These are phyloP conservation scores for Ichthyophthirius multifiliis DNA, from an alignment of 169 alveolate species.

Conservation along the genomic window DNA sequence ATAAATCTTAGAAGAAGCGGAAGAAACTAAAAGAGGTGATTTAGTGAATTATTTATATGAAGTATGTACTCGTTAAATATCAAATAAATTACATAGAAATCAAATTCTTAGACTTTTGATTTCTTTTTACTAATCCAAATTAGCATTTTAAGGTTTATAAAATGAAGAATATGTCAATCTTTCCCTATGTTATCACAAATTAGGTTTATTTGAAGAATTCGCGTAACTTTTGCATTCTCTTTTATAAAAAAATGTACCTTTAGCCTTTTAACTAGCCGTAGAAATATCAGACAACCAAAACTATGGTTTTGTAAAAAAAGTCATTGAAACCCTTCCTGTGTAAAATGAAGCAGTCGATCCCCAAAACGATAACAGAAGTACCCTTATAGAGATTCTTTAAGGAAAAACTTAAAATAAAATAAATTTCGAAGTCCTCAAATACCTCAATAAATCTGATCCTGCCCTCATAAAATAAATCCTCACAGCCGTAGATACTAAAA, in stretches of 20 bases:
- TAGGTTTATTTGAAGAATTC: conserved; percentile 85
- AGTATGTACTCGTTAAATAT: conserved; percentile 54
- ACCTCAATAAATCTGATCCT: conserved; percentile 53
- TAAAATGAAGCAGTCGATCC: conserved; percentile 8
- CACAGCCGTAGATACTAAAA: conserved; percentile 43
- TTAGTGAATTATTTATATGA: conserved; percentile 66
- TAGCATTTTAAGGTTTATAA: conserved; percentile 14
- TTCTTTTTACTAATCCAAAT: conserved; percentile 57
- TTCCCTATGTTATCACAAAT: conserved; percentile 83
- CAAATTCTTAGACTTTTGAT: conserved; percentile 62
- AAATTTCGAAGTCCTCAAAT: conserved; percentile 41
- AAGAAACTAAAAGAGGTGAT: conserved; percentile 43
- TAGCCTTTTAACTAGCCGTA: conserved; percentile 90
- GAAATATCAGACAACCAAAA: conserved; percentile 93
- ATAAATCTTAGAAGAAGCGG: conserved; percentile 70
- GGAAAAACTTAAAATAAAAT: conserved; percentile 25
- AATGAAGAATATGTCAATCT: conserved; percentile 68
- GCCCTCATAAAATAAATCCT: conserved; percentile 39
- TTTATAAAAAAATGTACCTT: conserved; percentile 48
- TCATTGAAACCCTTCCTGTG: conserved; percentile 28
- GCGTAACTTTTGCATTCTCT: conserved; percentile 81
- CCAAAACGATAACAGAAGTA: conserved; percentile 48
- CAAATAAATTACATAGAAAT: conserved; percentile 57
- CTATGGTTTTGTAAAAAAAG: conserved; percentile 82
- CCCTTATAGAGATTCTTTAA: conserved; percentile 28